phyloP scores from a whole-genome alignment of 257 asterid species.

The Plectranthus barbatus region DNA sequence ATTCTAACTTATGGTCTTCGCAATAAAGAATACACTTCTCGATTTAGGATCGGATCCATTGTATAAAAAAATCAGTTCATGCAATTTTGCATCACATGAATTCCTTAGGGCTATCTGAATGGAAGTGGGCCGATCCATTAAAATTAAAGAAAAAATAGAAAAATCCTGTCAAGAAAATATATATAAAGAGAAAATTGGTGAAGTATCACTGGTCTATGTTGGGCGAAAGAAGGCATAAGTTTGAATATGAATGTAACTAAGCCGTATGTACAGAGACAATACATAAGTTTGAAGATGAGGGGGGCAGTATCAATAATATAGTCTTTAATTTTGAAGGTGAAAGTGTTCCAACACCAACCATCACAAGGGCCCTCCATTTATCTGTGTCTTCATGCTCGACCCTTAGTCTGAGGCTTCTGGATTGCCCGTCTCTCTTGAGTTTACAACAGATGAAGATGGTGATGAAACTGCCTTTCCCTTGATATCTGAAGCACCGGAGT shows the following conservation, averaged over 20 bases:
- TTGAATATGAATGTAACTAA: neutral
- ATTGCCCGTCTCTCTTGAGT: conserved; percentile 16
- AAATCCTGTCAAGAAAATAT: too few species aligned
- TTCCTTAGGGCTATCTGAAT: too few species aligned
- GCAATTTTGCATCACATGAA: too few species aligned
- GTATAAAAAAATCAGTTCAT: too few species aligned
- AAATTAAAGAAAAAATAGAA: too few species aligned
- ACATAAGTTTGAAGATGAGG: neutral
- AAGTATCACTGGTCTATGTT: neutral
- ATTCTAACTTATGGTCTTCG: too few species aligned
- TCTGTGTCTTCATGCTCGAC: too few species aligned
- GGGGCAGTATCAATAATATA: too few species aligned
- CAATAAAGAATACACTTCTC: too few species aligned
- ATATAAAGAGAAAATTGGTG: too few species aligned
- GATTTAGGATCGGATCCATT: too few species aligned
- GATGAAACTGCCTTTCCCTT: conserved; percentile 48
- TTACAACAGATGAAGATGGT: conserved; percentile 33
- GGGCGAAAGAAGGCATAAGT: neutral
- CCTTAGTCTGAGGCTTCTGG: conserved; percentile 18
- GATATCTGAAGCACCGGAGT: conserved; percentile 27
- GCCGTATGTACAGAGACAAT: neutral
- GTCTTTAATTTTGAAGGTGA: neutral
- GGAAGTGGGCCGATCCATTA: too few species aligned
- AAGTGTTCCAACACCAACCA: neutral
- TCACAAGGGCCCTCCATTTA: neutral